A percentile compares a stretch with the other conserved stretches of the same genome.
Evolutionary conservation across 441 rosid genomes (phyloP).

Genomic region (Bocquillonia castaneifolia): DNA sequence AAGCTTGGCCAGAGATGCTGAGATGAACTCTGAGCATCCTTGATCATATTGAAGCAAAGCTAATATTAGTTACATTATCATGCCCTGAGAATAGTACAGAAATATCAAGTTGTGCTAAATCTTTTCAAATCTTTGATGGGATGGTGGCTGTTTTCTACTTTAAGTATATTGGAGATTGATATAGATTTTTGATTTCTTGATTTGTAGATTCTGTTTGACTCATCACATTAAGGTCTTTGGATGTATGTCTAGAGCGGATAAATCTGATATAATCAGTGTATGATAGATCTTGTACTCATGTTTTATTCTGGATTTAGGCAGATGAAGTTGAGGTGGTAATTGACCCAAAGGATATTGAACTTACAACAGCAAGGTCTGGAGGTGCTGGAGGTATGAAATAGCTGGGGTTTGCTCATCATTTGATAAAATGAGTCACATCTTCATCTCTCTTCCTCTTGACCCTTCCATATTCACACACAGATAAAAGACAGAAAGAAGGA

Average conservation of each 20-base stretch:
- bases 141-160: background rate
- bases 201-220: background rate
- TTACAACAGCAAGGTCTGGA: constrained; percentile 90
- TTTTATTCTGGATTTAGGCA: constrained; percentile 41
- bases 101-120: background rate
- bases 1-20: background rate
- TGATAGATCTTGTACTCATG: constrained; percentile 11
- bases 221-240: background rate
- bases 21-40: background rate
- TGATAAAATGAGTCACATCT: background rate
- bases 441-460: background rate
- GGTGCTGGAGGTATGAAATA: constrained; percentile 84
- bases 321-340: constrained; percentile 96
- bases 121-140: background rate
- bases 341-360: constrained; percentile 90
- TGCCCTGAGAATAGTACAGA: background rate
- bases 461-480: background rate
- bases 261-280: background rate
- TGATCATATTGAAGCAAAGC: background rate
- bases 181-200: constrained; percentile 11
- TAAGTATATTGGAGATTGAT: background rate
- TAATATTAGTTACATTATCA: background rate
- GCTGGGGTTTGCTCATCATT: constrained; percentile 1
- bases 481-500: background rate
- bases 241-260: background rate